phyloP scores from a whole-genome alignment of 2,329 filamentous ascomycete species.

The Exophiala spinifera region DNA sequence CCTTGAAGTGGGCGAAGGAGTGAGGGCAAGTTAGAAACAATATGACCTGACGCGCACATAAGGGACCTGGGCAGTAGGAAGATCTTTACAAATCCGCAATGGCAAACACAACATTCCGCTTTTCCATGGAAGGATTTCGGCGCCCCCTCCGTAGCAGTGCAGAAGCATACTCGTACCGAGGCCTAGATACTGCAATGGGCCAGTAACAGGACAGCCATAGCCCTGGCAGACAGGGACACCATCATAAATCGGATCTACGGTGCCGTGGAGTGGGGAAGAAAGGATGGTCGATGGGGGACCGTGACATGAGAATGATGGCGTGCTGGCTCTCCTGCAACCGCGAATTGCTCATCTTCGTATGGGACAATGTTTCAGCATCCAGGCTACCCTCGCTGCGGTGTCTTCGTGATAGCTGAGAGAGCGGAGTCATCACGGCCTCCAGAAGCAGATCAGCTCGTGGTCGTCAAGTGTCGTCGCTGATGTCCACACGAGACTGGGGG shows the following conservation, averaged over 20 bases:
- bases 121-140: neutral
- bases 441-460: too few relatives aligned
- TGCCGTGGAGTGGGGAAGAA: slow-evolving; percentile 2
- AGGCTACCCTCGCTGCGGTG: too few relatives aligned
- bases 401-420: too few relatives aligned
- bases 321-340: neutral
- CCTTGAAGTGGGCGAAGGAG: too few relatives aligned
- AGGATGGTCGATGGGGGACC: neutral
- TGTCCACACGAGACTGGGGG: too few relatives aligned
- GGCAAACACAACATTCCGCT: neutral
- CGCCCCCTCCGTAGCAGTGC: neutral
- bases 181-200: neutral
- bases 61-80: neutral
- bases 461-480: too few relatives aligned
- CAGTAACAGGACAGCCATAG: neutral
- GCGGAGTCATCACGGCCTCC: too few relatives aligned
- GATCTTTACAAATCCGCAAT: neutral
- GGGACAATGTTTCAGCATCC: too few relatives aligned
- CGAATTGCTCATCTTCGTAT: neutral
- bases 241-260: slow-evolving; percentile 1
- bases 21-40: neutral
- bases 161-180: slow-evolving; percentile 1
- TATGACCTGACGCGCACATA: neutral
- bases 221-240: neutral
- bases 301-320: neutral